Conservation (phyloP, 495 filamentous ascomycete species). For the Penicillium robsamsonii region DNA sequence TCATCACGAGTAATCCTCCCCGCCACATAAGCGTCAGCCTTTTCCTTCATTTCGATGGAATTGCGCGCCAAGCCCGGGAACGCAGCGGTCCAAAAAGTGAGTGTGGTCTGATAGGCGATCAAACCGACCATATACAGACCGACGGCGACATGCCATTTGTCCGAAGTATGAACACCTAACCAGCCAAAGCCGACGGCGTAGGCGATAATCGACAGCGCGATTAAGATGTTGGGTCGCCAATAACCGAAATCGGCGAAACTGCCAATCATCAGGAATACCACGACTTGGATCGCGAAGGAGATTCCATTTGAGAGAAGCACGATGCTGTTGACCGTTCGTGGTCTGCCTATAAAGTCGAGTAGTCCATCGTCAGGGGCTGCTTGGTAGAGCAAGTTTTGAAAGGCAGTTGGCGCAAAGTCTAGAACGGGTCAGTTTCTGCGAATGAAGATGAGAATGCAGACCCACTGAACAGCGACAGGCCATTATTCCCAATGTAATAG, state of each 20-base stretch:
- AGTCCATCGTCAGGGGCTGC: slow-evolving; percentile 50
- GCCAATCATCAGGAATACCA: slow-evolving; percentile 58
- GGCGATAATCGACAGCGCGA: slow-evolving; percentile 55
- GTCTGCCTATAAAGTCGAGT: slow-evolving; percentile 49
- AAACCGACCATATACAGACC: slow-evolving; percentile 62
- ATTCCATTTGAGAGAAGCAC: slow-evolving; percentile 62
- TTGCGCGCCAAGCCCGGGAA: slow-evolving; percentile 63
- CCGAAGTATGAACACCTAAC: slow-evolving; percentile 56
- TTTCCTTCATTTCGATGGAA: slow-evolving; percentile 51
- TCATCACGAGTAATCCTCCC: slow-evolving; percentile 56
- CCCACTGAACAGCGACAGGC: slow-evolving; percentile 60
- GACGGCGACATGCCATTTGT: slow-evolving; percentile 55
- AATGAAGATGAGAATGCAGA: background rate
- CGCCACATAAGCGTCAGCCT: slow-evolving; percentile 49
- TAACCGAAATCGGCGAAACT: slow-evolving; percentile 60
- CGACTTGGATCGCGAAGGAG: slow-evolving; percentile 61
- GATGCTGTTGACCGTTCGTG: slow-evolving; percentile 58
- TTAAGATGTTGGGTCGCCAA: slow-evolving; percentile 61
- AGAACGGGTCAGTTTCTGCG: background rate
- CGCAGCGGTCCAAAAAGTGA: slow-evolving; percentile 67
- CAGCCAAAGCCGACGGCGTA: slow-evolving; percentile 63
- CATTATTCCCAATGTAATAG: slow-evolving; percentile 69
- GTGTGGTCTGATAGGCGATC: slow-evolving; percentile 63
- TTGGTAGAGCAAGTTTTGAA: slow-evolving; percentile 61
- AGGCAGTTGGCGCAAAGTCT: slow-evolving; percentile 65